Evolutionary conservation across 495 filamentous ascomycete species (phyloP), one percentile per base, ranked within the genome.

Genomic region (Endocarpon pusillum): DNA sequence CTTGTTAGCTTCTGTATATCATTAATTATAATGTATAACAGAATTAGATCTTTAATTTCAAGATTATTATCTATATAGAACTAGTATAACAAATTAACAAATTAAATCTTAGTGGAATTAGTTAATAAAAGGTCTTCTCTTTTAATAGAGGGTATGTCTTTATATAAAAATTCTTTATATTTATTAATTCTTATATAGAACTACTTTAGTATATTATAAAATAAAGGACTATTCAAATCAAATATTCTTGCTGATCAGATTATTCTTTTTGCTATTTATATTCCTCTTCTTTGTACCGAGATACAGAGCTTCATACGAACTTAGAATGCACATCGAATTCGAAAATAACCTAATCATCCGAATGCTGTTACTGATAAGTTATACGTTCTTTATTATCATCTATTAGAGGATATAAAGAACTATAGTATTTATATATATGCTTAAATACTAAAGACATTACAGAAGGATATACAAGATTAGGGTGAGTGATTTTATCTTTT

Each of bases 1-100:
- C 11, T 38, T 46, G 19, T 17, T 46, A 17, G 37, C 33, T 2
- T 33, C 30, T 21, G 41, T 35, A 3, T 38, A 46, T 15, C 29
- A 32, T 33, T 21, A 34, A 1, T 37, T 62, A 46, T 57, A 60
- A 31, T 55, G 54, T 32, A 59, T 55, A 48, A 43, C 39, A 52
- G 52, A 16, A 46, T 62, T 34, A 48, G 46, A n/a, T n/a, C n/a
- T n/a, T n/a, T n/a, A n/a, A n/a, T n/a, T n/a, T n/a, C n/a, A n/a
- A n/a, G n/a, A n/a, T n/a, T n/a, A n/a, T n/a, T n/a, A n/a, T n/a
- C n/a, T n/a, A n/a, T n/a, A n/a, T n/a, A n/a, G n/a, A n/a, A n/a
- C n/a, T n/a, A n/a, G n/a, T n/a, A n/a, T n/a, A n/a, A n/a, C n/a
- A n/a, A n/a, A n/a, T n/a, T n/a, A n/a, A n/a, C n/a, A n/a, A n/a